phyloP scores from a whole-genome alignment of 805 yeast genomes.

The Spathaspora passalidarum region DNA sequence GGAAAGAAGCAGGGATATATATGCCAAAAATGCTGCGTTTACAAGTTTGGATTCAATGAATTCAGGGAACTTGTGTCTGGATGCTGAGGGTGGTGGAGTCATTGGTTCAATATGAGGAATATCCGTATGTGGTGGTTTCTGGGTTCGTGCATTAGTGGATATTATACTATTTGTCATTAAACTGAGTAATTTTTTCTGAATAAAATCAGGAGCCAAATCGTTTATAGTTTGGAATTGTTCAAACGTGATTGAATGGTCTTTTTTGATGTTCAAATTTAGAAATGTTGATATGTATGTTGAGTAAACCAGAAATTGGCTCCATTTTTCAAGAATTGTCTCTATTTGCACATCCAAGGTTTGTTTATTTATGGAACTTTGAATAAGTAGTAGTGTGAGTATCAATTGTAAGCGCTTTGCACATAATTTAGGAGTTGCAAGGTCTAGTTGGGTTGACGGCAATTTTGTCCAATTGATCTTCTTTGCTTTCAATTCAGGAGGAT shows the following conservation, averaged over 20 bases:
- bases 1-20: constrained; percentile 31
- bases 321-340: constrained; percentile 23
- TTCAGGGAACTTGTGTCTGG: not conserved
- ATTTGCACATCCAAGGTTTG: constrained; percentile 18
- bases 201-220: constrained; percentile 14
- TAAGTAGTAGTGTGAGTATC: constrained; percentile 48
- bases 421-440: constrained; percentile 34
- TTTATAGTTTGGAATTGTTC: constrained; percentile 15
- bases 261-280: constrained; percentile 40
- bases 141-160: not conserved
- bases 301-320: constrained; percentile 41
- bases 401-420: constrained; percentile 38
- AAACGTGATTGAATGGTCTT: constrained; percentile 11
- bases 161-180: constrained; percentile 2
- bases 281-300: constrained; percentile 49
- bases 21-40: constrained; percentile 37
- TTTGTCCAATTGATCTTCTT: constrained; percentile 25
- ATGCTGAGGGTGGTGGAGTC: constrained; percentile 1
- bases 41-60: constrained; percentile 35
- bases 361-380: constrained; percentile 34
- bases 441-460: constrained; percentile 22
- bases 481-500: constrained; percentile 10
- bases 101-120: not conserved
- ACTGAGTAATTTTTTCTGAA: constrained; percentile 2
- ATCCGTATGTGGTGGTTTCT: not conserved